Conservation (phyloP, 176 grass and related monocot genomes). For the Dactylis glomerata region DNA sequence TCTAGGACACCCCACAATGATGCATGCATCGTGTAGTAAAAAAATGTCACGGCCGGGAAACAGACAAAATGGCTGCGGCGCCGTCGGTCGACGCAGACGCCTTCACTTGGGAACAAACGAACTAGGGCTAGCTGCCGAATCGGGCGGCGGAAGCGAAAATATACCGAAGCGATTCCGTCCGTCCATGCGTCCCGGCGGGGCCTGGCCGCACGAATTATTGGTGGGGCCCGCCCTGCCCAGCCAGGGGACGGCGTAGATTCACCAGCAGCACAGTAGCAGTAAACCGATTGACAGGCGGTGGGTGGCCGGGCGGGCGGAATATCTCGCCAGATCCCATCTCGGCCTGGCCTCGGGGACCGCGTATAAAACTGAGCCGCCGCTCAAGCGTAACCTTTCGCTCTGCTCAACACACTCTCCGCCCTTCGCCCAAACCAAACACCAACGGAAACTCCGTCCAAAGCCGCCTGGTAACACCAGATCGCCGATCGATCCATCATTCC, state of each 20-base stretch:
- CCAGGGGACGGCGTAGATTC: neutral
- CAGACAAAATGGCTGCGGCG: too few species aligned
- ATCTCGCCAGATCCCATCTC: neutral
- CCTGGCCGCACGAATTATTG: neutral
- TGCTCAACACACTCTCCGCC: neutral
- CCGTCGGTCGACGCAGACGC: too few species aligned
- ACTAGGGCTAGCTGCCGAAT: too few species aligned
- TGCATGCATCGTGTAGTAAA: neutral
- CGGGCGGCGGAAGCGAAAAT: neutral
- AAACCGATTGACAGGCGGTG: neutral
- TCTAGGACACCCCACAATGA: neutral
- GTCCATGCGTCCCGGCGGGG: neutral
- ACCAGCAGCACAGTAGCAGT: neutral
- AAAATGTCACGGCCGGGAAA: too few species aligned
- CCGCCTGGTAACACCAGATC: neutral
- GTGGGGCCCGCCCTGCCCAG: neutral
- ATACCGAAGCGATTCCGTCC: neutral
- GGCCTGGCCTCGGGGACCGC: neutral
- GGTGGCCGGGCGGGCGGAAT: neutral
- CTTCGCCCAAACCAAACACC: neutral
- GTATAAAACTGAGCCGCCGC: neutral
- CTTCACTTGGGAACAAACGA: too few species aligned
- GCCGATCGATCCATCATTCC: neutral
- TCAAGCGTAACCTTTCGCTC: neutral
- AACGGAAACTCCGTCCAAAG: neutral